Base-by-base conservation (phyloP, 805 yeast species). In the Lipomyces japonicus region DNA sequence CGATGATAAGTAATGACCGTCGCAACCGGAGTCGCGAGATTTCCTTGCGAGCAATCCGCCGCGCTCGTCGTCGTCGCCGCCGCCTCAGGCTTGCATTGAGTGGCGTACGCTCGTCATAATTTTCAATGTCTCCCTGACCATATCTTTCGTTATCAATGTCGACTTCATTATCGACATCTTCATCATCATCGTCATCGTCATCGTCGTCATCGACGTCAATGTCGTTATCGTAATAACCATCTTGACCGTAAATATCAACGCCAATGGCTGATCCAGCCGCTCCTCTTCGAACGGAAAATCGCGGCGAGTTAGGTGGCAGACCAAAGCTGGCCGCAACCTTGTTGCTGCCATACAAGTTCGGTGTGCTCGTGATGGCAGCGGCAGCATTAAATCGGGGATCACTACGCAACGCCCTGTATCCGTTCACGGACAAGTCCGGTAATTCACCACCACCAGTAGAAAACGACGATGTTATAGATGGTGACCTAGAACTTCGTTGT, bases 191-290 rank as follows among this genome's bases (percentile, higher is more conserved):
- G 39, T 64, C 67, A 34, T 67, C 70, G 25, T 71, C 76, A 42
- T 73, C 75, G 36, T 71, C 68, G 43, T 68, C 72, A 46, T 72
- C 76, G 37, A 72, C 69, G 48, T 68, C 69, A 49, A 72, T 76
- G 48, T 72, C 76, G 26, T 69, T 61, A 54, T 73, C 71, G 12
- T 89, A 81, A 61, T 84, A 84, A 30, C 89, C 70, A 61, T 90
- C 73, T 4, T 87, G 34, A 6, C 42, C 31, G 18, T 39, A 34
- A 9, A 6, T 14, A 18, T 34, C 47, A 23, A 24, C 43, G 18
- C 45, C 48, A 16, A 48, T 39, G 5, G 50, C 49, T 10, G 53
- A 49, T 4, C 37, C 37, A 34, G 79, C 41, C 81, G 84, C 0
- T 83, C 78, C 1, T 87, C 89, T 58, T 79, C 82, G 10, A 79